phyloP scores from a whole-genome alignment of 768 basidiomycete genomes.

The Lanmaoa rubissima region DNA sequence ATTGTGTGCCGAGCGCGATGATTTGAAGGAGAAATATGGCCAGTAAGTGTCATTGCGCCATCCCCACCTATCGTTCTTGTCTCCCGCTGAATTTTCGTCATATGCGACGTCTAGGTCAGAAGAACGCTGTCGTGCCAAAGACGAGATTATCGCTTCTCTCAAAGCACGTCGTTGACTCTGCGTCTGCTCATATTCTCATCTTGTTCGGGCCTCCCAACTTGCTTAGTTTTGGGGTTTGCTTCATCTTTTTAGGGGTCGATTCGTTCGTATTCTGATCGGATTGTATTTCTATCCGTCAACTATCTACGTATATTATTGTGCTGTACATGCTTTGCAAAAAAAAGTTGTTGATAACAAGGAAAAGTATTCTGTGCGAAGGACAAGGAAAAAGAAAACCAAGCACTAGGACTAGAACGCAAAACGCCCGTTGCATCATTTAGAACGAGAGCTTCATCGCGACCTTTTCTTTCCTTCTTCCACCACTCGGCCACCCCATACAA shows the following conservation, averaged over 20 bases:
- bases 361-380: no score
- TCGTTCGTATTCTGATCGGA: not conserved
- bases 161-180: not conserved
- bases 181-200: not conserved
- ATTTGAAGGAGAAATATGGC: not conserved
- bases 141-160: constrained; percentile 1
- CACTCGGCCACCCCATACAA: no score
- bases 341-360: not conserved
- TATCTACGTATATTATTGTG: not conserved
- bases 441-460: no score
- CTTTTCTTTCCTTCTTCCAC: no score
- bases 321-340: not conserved
- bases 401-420: no score
- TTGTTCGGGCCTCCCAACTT: not conserved
- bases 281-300: not conserved
- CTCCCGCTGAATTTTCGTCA: not conserved
- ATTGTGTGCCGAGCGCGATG: constrained; percentile 7
- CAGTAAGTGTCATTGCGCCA: not conserved
- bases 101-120: not conserved
- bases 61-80: not conserved
- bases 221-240: no score
- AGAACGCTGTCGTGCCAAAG: constrained; percentile 2
- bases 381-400: not conserved
- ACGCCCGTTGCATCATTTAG: no score
- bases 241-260: not conserved